Conservation (phyloP, 257 asterid genomes). For the Haberlea rhodopensis region DNA sequence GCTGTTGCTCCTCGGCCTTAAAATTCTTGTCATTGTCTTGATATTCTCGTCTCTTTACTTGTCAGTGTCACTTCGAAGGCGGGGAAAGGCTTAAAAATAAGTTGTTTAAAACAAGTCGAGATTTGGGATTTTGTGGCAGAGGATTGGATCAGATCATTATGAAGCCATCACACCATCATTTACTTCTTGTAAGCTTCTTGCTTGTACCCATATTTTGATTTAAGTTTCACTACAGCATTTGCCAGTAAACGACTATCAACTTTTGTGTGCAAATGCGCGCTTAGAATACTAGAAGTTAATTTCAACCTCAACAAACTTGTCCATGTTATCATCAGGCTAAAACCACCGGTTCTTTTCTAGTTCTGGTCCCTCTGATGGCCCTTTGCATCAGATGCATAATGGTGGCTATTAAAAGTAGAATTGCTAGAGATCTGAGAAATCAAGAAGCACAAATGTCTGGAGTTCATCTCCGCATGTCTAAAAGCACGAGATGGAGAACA, state of each 20-base stretch:
- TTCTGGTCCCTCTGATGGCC: constrained; percentile 62
- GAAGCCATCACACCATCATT: constrained; percentile 20
- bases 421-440: constrained; percentile 29
- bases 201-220: background rate
- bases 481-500: too few species aligned
- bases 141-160: constrained; percentile 29
- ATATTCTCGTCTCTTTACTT: constrained; percentile 9
- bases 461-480: too few species aligned
- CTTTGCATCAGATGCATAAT: too few species aligned
- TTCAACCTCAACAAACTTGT: constrained; percentile 35
- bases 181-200: constrained; percentile 29
- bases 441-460: constrained; percentile 30
- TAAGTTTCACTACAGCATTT: background rate
- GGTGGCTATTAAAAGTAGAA: too few species aligned
- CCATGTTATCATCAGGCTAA: constrained; percentile 50
- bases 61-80: constrained; percentile 27
- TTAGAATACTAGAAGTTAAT: constrained; percentile 18
- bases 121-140: constrained; percentile 19
- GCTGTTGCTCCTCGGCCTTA: background rate
- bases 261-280: constrained; percentile 5
- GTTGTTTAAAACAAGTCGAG: constrained; percentile 8
- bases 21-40: constrained; percentile 2
- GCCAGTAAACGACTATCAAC: background rate
- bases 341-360: constrained; percentile 45
- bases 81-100: constrained; percentile 14